Evolutionary conservation across 768 basidiomycete species (phyloP).

Genomic region (Phaeolepiota aurea): DNA sequence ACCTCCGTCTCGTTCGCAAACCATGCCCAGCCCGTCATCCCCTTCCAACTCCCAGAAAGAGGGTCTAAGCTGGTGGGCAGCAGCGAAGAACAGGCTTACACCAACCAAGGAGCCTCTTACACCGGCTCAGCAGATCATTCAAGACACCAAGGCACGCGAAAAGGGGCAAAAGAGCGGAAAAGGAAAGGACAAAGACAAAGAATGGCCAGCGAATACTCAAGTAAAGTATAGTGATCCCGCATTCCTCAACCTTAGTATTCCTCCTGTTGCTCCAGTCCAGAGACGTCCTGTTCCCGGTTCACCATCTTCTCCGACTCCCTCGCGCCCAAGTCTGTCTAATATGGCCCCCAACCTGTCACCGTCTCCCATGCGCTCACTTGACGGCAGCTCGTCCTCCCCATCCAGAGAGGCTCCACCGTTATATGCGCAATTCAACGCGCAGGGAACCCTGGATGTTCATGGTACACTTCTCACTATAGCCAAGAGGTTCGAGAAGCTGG

Average conservation of each 20-base stretch:
- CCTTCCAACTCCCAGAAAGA: slow-evolving; percentile 62
- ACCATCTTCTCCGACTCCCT: slow-evolving; percentile 61
- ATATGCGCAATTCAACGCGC: slow-evolving; percentile 67
- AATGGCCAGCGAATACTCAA: slow-evolving; percentile 49
- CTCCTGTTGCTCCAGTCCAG: slow-evolving; percentile 30
- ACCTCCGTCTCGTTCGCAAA: slow-evolving; percentile 42
- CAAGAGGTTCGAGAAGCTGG: slow-evolving; percentile 79
- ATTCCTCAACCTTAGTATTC: slow-evolving; percentile 43
- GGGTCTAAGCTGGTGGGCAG: slow-evolving; percentile 59
- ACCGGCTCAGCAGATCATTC: slow-evolving; percentile 76
- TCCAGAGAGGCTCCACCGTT: slow-evolving; percentile 57
- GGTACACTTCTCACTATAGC: slow-evolving; percentile 70
- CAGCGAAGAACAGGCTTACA: slow-evolving; percentile 67
- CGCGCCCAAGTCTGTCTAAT: slow-evolving; percentile 37
- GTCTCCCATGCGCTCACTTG: slow-evolving; percentile 49
- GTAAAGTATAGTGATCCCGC: slow-evolving; percentile 52
- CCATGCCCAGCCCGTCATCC: slow-evolving; percentile 37
- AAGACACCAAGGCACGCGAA: slow-evolving; percentile 59
- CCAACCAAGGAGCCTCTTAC: slow-evolving; percentile 76
- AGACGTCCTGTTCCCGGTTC: slow-evolving; percentile 41
- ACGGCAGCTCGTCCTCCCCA: slow-evolving; percentile 34
- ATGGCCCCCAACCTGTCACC: slow-evolving; percentile 53
- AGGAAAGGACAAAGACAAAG: slow-evolving; percentile 26
- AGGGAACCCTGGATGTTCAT: slow-evolving; percentile 68
- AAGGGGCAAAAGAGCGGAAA: slow-evolving; percentile 51